phyloP scores from a whole-genome alignment of 2,329 filamentous ascomycete genomes.

The Helminthosporium solani region DNA sequence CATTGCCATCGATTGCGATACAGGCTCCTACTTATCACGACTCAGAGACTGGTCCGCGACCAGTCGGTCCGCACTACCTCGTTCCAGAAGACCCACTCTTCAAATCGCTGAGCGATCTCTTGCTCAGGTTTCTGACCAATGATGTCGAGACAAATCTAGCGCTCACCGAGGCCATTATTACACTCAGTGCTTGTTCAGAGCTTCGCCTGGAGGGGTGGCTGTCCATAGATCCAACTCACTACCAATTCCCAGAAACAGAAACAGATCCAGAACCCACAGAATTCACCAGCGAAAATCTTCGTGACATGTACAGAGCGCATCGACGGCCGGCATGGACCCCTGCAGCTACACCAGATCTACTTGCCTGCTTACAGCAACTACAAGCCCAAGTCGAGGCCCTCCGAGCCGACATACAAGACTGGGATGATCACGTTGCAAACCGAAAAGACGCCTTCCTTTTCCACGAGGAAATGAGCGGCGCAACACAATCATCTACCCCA shows the following conservation, averaged over 20 bases:
- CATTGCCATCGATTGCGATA: conserved; percentile 60
- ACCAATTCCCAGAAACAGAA: conserved; percentile 36
- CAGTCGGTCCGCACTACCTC: conserved; percentile 60
- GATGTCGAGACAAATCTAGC: conserved; percentile 88
- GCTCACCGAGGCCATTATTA: conserved; percentile 79
- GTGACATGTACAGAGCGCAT: conserved; percentile 38
- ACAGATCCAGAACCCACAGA: conserved; percentile 21
- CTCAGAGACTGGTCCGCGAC: conserved; percentile 55
- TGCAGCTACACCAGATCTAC: conserved; percentile 42
- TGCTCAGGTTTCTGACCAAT: conserved; percentile 84
- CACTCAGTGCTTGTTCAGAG: conserved; percentile 79
- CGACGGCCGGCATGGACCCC: conserved; percentile 40
- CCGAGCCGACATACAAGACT: conserved; percentile 46
- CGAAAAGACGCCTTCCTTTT: conserved; percentile 53
- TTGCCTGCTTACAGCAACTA: conserved; percentile 46
- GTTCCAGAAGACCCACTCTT: conserved; percentile 63
- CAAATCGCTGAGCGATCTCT: conserved; percentile 54
- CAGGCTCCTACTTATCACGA: conserved; percentile 54
- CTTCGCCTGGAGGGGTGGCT: conserved; percentile 91
- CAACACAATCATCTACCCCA: conserved; percentile 34
- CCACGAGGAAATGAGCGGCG: conserved; percentile 47
- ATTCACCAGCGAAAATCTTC: conserved; percentile 32
- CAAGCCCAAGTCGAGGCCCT: conserved; percentile 46
- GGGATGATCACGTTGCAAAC: conserved; percentile 50
- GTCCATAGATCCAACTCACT: conserved; percentile 63